Conservation (phyloP, 805 yeast species). For the Kodamaea neixiangensis region DNA sequence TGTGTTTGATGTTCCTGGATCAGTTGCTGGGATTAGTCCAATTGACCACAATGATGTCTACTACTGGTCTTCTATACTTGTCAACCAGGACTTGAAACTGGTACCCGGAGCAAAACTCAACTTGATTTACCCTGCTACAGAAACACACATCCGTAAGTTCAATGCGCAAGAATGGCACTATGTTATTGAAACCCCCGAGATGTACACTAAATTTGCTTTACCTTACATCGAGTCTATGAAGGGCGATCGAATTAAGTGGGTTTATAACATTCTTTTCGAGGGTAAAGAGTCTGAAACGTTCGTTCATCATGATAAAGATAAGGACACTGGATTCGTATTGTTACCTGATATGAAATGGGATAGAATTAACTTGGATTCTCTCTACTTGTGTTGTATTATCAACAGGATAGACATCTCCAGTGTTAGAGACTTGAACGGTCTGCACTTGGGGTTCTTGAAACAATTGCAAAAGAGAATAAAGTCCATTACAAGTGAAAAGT, state of each 20-base stretch:
- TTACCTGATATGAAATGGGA: constrained; percentile 99
- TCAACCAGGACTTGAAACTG: constrained; percentile 47
- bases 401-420: constrained; percentile 68
- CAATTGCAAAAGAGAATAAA: constrained; percentile 47
- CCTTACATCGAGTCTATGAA: constrained; percentile 79
- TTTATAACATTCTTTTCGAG: constrained; percentile 72
- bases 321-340: constrained; percentile 63
- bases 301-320: constrained; percentile 61
- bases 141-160: constrained; percentile 77
- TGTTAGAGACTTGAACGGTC: constrained; percentile 66
- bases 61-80: constrained; percentile 68
- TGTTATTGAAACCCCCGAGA: constrained; percentile 78
- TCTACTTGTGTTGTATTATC: constrained; percentile 79
- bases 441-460: constrained; percentile 61
- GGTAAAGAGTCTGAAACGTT: constrained; percentile 86
- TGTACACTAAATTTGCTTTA: constrained; percentile 58
- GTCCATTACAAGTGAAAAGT: constrained; percentile 41
- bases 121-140: constrained; percentile 86
- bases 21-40: constrained; percentile 25
- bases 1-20: constrained; percentile 13
- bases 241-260: constrained; percentile 87
- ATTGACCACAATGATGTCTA: constrained; percentile 81
- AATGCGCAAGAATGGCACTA: constrained; percentile 59
- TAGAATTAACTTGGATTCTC: constrained; percentile 60
- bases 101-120: constrained; percentile 70